Conservation (phyloP, 2,329 filamentous ascomycete genomes). For the Fonsecaea multimorphosa region DNA sequence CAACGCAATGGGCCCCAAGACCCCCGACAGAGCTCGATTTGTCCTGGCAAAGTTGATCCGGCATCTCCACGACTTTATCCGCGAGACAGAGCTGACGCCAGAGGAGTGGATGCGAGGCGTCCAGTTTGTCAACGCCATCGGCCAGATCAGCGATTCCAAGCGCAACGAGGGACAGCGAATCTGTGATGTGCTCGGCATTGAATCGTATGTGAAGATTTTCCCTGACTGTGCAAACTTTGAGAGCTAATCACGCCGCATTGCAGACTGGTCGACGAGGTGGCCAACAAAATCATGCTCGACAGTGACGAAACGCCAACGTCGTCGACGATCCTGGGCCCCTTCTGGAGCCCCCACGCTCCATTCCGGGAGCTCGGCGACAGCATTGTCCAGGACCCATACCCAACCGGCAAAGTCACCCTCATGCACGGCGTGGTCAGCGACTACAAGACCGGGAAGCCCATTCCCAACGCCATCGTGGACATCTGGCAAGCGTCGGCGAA, state of each 20-base stretch:
- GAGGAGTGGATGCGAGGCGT: slow-evolving; percentile 80
- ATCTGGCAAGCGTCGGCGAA: slow-evolving; percentile 80
- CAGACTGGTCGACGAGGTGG: slow-evolving; percentile 77
- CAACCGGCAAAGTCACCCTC: slow-evolving; percentile 46
- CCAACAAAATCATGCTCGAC: slow-evolving; percentile 69
- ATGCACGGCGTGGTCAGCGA: slow-evolving; percentile 14
- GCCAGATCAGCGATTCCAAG: slow-evolving; percentile 70
- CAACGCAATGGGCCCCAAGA: slow-evolving; percentile 73
- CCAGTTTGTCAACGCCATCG: slow-evolving; percentile 75
- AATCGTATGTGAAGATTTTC: slow-evolving; percentile 53
- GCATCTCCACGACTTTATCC: slow-evolving; percentile 79
- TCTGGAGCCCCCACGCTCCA: slow-evolving; percentile 77
- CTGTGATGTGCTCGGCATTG: slow-evolving; percentile 74
- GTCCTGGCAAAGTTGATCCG: slow-evolving; percentile 69
- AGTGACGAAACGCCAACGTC: slow-evolving; percentile 51
- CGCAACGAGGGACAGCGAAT: slow-evolving; percentile 77
- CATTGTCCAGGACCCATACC: slow-evolving; percentile 68
- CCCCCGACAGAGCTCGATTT: slow-evolving; percentile 66
- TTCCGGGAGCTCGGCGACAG: slow-evolving; percentile 70
- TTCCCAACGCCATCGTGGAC: slow-evolving; percentile 72
- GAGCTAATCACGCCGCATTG: slow-evolving; percentile 33
- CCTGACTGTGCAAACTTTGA: neutral
- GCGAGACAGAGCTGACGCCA: slow-evolving; percentile 76
- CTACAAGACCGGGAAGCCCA: slow-evolving; percentile 54
- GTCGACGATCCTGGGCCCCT: slow-evolving; percentile 74